Evolutionary conservation across 257 asterid genomes (phyloP).

Genomic region (Penstemon newberryi): DNA sequence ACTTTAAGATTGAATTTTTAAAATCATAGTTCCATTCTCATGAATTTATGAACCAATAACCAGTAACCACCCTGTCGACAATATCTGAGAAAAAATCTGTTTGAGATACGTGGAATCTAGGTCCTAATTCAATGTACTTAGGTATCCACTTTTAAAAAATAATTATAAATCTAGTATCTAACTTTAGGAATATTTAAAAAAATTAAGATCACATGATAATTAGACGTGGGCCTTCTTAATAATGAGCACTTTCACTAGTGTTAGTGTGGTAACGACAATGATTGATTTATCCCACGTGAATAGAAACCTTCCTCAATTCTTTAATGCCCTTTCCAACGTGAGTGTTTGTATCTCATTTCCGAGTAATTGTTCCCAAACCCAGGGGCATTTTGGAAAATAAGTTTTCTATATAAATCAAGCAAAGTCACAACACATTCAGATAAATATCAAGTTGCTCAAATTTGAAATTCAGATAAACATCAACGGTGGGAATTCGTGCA

Average conservation of each 20-base stretch:
- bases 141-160: neutral
- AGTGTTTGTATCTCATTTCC: no score
- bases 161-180: neutral
- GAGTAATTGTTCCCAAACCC: neutral
- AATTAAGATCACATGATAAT: neutral
- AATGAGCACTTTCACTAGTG: conserved; percentile 1
- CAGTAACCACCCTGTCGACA: no score
- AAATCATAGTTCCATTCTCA: neutral
- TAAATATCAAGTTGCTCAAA: neutral
- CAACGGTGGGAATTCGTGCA: conserved; percentile 32
- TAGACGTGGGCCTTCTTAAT: neutral
- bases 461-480: conserved; percentile 21
- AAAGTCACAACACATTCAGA: neutral
- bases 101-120: neutral
- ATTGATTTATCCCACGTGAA: conserved; percentile 8
- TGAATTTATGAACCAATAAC: no score
- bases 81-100: neutral
- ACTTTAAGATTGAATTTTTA: neutral
- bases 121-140: neutral
- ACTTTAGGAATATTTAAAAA: neutral
- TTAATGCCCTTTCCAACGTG: no score
- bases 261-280: neutral
- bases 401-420: conserved; percentile 11
- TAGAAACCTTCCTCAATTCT: neutral
- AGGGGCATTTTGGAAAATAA: conserved; percentile 11